These are phyloP conservation scores for Epipyxis sp. DNA, from an alignment of 108 stramenopile genomes.

Conservation along the genomic window DNA sequence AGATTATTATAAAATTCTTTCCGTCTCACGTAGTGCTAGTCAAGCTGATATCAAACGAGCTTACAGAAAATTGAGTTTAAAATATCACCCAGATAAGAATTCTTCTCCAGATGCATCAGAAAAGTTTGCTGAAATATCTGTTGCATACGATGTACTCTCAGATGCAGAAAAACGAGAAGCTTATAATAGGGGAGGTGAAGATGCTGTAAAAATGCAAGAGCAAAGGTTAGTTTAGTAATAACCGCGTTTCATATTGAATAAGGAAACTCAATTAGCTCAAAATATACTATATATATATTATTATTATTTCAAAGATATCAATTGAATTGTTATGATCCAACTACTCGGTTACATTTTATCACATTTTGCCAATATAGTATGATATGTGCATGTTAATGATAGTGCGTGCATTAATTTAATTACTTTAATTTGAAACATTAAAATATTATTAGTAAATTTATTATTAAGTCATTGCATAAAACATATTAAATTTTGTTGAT, in stretches of 20 bases:
- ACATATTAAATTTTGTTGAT: neutral
- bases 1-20: constrained; percentile 75
- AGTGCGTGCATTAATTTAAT: too few species aligned
- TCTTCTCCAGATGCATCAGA: constrained; percentile 54
- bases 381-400: too few species aligned
- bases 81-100: constrained; percentile 82
- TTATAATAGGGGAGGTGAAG: constrained; percentile 58
- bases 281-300: too few species aligned
- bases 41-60: constrained; percentile 73
- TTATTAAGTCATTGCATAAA: neutral
- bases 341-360: too few species aligned
- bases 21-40: constrained; percentile 64
- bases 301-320: too few species aligned
- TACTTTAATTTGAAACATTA: too few species aligned
- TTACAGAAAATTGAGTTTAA: constrained; percentile 72
- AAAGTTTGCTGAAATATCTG: constrained; percentile 55
- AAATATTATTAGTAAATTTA: too few species aligned
- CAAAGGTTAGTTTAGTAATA: constrained; percentile 30
- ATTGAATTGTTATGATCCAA: too few species aligned
- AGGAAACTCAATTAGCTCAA: too few species aligned
- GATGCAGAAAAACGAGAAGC: constrained; percentile 57
- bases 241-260: too few species aligned
- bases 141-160: constrained; percentile 61
- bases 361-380: too few species aligned
- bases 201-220: constrained; percentile 53